A percentile compares a stretch with the other conserved stretches of the same genome.
Evolutionary conservation across 495 filamentous ascomycete genomes (phyloP).

Genomic region (Penicillium dipodomyicola): DNA sequence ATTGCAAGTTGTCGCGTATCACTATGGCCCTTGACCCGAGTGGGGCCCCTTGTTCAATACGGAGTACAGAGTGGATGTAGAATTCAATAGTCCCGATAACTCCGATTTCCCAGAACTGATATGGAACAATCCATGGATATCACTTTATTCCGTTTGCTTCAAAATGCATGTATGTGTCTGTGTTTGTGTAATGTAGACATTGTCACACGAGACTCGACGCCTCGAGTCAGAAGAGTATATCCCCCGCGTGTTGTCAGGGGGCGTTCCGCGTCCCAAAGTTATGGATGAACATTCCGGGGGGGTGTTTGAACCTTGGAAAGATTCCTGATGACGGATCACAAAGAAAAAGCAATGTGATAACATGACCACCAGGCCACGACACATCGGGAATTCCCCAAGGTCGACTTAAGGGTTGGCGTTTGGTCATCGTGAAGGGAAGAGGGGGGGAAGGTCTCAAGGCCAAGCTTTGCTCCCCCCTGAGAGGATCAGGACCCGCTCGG

Average conservation of each 20-base stretch:
- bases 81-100: neutral
- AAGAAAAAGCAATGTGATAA: neutral
- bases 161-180: no score
- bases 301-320: no score
- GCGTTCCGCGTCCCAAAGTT: constrained; percentile 4
- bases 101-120: neutral
- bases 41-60: neutral
- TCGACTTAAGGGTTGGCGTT: neutral
- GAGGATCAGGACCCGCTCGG: neutral
- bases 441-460: neutral
- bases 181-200: no score
- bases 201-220: neutral
- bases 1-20: constrained; percentile 1
- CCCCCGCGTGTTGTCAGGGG: constrained; percentile 17
- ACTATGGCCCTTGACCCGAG: constrained; percentile 5
- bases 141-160: neutral
- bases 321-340: constrained; percentile 24
- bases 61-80: neutral
- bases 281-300: constrained; percentile 26
- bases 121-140: neutral
- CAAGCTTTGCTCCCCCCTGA: constrained; percentile 6
- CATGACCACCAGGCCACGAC: neutral
- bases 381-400: neutral
- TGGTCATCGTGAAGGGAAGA: neutral
- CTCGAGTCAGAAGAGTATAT: neutral